phyloP scores from a whole-genome alignment of 164 flowering plant genomes.

The Hamamelis virginiana region DNA sequence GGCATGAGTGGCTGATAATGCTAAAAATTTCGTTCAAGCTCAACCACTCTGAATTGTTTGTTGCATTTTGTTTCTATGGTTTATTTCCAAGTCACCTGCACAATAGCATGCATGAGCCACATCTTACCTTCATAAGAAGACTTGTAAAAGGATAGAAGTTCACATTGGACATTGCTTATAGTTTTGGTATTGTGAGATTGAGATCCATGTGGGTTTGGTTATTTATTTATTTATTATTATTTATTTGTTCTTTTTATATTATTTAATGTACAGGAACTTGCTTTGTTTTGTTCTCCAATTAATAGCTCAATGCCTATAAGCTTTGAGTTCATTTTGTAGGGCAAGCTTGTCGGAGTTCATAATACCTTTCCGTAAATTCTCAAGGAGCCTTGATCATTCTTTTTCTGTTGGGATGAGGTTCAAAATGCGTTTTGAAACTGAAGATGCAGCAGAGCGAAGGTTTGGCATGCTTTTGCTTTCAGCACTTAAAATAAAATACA shows the following conservation, averaged over 20 bases:
- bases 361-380: slow-evolving; percentile 63
- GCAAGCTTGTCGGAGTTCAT: slow-evolving; percentile 75
- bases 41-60: no score
- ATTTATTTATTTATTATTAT: not conserved
- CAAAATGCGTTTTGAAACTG: slow-evolving; percentile 82
- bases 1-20: no score
- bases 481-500: not conserved
- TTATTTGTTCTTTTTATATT: not conserved
- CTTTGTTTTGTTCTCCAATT: not conserved
- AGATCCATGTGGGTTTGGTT: no score
- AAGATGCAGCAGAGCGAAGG: slow-evolving; percentile 91
- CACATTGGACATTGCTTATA: no score
- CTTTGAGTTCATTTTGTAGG: slow-evolving; percentile 41
- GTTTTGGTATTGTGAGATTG: no score
- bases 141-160: no score
- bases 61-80: no score
- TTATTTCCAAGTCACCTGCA: no score
- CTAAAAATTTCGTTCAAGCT: no score
- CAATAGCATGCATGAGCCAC: no score
- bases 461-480: slow-evolving; percentile 19
- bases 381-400: slow-evolving; percentile 51
- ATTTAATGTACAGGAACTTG: not conserved
- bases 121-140: no score
- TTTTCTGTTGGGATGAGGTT: slow-evolving; percentile 75
- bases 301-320: not conserved